Base-by-base conservation (phyloP, 1,139 yeast genomes). In the Diutina scorzettiae region DNA sequence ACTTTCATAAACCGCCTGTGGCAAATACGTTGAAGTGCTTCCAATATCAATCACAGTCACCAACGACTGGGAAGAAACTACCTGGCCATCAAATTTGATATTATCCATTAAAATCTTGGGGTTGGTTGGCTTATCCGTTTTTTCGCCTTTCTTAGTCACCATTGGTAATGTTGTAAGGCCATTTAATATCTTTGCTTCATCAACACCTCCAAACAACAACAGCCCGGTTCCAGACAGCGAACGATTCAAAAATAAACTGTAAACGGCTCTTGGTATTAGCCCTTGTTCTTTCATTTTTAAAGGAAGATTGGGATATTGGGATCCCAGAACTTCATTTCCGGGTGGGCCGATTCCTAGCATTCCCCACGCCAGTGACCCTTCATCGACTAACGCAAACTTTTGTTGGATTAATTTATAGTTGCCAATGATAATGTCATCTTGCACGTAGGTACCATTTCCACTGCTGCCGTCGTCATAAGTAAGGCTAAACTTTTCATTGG, bases 361-460 rank as follows among this genome's bases (percentile, higher is more conserved):
- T 14, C 32, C 32, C 17, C 19, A 14, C 12, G 14, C 16, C 17
- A 20, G 16, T 20, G 37, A 24, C 49, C 23, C 16, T 6, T 23
- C 19, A 17, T 37, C 24, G 8, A 23, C 33, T 23, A 34, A 21
- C 5, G 27, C 33, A 54, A 76, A 65, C n/a, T 75, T 68, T 49
- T 76, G 62, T 43, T 58, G 51, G 0, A 61, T 48, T 14, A 81
- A 66, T 6, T 63, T 56, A 16, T 62, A 53, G 41, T 59, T 60
- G 25, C 69, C 73, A 43, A 75, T 51, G 14, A 44, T 46, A 23
- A 74, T 63, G 41, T 59, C 55, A 50, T 82, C 93, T 43, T 62
- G 58, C 41, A 81, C 86, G 80, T 81, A 82, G 44, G 63, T 55
- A 37, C 94, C 94, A 5, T 52, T 47, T 2, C 89, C 86, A 51